Evolutionary conservation across 495 filamentous ascomycete species (phyloP), one percentile per base, ranked within the genome.

Genomic region (Aspergillus leporis): DNA sequence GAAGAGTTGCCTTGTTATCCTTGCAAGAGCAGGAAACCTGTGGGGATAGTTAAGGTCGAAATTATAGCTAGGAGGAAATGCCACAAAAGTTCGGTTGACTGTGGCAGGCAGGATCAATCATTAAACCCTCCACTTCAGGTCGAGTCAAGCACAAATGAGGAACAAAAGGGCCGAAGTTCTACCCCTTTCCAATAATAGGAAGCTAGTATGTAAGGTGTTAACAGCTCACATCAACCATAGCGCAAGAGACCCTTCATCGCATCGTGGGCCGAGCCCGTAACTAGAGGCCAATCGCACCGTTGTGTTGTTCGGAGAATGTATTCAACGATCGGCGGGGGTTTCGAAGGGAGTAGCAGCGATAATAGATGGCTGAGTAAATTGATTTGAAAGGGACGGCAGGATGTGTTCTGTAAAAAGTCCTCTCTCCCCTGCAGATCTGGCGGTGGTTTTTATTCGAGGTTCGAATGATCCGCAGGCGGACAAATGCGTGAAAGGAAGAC

Each of bases 181-280:
- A 25, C 45, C 23, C 25, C 46, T 6, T 45, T 13, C 40, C 28
- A 23, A 28, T 3, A 21, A 40, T 9, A 38, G 18, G 13, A 25
- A 53, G 22, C 41, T 23, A 53, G n/a, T 21, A 56, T 56, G 18
- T 60, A 32, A 61, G 18, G 56, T 56, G 21, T 62, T 31, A 58
- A 57, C 52, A 51, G 23, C 55, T 36, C 55, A 43, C 59, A 60
- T 70, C 62, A 61, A 60, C 53, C 69, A 64, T 66, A 48, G 58
- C 59, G 59, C 38, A 47, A 54, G n/a, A 52, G 22, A 45, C 51
- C 34, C 59, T 58, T 67, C 64, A 71, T 70, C 53, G 65, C 68
- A 73, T 70, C 49, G 56, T 55, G 51, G 51, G 31, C 40, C 49
- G 22, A 46, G 19, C 43, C 19, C 7, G n/a, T 30, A 5, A 32